Evolutionary conservation across 1,284 basidiomycete genomes (phyloP).

Genomic region (Cutaneotrichosporon mucoides): DNA sequence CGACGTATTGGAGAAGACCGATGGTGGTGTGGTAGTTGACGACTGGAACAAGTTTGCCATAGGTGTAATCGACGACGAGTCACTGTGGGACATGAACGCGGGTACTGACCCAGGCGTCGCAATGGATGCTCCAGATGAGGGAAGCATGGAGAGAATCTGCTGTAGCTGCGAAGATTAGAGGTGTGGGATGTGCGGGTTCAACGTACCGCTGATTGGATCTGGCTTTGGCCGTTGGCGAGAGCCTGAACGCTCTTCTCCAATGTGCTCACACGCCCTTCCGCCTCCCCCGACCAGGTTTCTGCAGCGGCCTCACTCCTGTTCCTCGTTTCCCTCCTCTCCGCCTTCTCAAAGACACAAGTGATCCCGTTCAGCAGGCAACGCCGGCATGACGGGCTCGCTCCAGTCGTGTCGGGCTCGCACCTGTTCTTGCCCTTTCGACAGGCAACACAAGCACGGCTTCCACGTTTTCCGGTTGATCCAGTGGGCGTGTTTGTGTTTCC

Average conservation of each 20-base stretch:
- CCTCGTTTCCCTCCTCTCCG: constrained; percentile 45
- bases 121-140: constrained; percentile 9
- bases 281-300: constrained; percentile 48
- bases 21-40: constrained; percentile 29
- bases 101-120: constrained; percentile 22
- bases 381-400: constrained; percentile 56
- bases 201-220: constrained; percentile 42
- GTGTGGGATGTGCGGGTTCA: background rate
- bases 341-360: constrained; percentile 85
- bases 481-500: background rate
- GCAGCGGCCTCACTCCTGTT: constrained; percentile 51
- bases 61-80: constrained; percentile 22
- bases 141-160: constrained; percentile 40
- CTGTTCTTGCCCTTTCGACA: constrained; percentile 83
- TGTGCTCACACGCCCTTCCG: constrained; percentile 50
- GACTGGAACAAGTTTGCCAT: constrained; percentile 34
- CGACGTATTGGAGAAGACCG: constrained; percentile 14
- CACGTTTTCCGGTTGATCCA: constrained; percentile 35
- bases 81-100: constrained; percentile 17
- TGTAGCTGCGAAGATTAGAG: constrained; percentile 27
- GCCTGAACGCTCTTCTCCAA: constrained; percentile 41
- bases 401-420: constrained; percentile 68
- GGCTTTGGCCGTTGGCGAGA: constrained; percentile 41
- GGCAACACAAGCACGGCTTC: constrained; percentile 46
- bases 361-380: constrained; percentile 79